Evolutionary conservation across 805 yeast species (phyloP).

Genomic region (Jamesozyma hellenica): DNA sequence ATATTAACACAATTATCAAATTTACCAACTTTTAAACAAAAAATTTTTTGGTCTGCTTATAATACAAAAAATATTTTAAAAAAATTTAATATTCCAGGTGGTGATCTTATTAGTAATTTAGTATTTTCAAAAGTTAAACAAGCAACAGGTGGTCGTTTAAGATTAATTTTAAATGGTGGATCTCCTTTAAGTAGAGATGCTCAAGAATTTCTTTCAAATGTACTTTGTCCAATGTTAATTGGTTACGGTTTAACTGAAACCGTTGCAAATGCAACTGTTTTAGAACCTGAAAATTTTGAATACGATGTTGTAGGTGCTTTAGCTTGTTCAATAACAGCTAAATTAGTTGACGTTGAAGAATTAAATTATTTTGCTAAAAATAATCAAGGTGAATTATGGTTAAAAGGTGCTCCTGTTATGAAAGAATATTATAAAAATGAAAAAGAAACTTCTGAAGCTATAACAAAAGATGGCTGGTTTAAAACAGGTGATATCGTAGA

Average conservation of each 20-base stretch:
- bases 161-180: constrained; percentile 77
- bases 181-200: constrained; percentile 82
- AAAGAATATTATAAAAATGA: constrained; percentile 75
- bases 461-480: constrained; percentile 87
- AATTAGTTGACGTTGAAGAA: constrained; percentile 83
- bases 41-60: constrained; percentile 82
- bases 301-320: constrained; percentile 74
- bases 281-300: constrained; percentile 56
- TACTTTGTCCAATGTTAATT: constrained; percentile 77
- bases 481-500: constrained; percentile 94
- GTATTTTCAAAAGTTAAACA: constrained; percentile 82
- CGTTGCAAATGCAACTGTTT: constrained; percentile 73
- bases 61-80: constrained; percentile 56
- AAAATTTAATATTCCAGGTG: constrained; percentile 65
- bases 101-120: constrained; percentile 48
- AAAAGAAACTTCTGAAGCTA: constrained; percentile 67
- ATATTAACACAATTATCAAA: constrained; percentile 63
- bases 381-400: constrained; percentile 84
- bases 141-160: constrained; percentile 89
- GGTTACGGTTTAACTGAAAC: constrained; percentile 98
- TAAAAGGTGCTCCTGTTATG: constrained; percentile 65
- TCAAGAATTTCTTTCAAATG: constrained; percentile 65
- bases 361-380: constrained; percentile 85
- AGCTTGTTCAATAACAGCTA: constrained; percentile 73
- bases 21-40: constrained; percentile 59